Conservation (phyloP, 768 basidiomycete species). For the Xanthoconium stramineum region DNA sequence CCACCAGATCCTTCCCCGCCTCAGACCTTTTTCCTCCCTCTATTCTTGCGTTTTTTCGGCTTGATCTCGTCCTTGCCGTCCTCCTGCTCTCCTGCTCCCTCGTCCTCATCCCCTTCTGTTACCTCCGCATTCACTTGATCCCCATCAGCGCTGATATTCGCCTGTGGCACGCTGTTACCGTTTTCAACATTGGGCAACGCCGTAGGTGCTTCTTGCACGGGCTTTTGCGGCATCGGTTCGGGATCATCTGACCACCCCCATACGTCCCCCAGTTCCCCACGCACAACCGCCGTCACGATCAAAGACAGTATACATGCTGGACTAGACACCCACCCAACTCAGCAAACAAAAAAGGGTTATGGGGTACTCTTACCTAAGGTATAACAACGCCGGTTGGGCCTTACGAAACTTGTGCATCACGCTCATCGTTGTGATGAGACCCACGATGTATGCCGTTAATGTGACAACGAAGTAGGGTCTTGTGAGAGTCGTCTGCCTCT, state of each 20-base stretch:
- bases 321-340: constrained; percentile 32
- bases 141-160: constrained; percentile 14
- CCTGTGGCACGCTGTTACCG: constrained; percentile 18
- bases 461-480: constrained; percentile 77
- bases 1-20: too few relatives aligned
- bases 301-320: constrained; percentile 79
- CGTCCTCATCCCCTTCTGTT: constrained; percentile 14
- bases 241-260: constrained; percentile 72
- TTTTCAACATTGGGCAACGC: constrained; percentile 14
- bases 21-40: constrained; percentile 19
- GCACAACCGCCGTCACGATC: constrained; percentile 48
- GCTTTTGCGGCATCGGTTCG: constrained; percentile 23
- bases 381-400: constrained; percentile 91
- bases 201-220: constrained; percentile 8
- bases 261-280: constrained; percentile 67
- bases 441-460: constrained; percentile 68
- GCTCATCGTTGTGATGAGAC: constrained; percentile 70
- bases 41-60: constrained; percentile 21
- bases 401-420: constrained; percentile 78
- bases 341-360: not conserved
- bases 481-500: constrained; percentile 37
- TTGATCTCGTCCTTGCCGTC: constrained; percentile 1
- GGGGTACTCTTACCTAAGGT: constrained; percentile 64
- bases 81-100: not conserved
- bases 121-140: constrained; percentile 4